phyloP scores from a whole-genome alignment of 768 basidiomycete species.

The Podaxis carcinomalis region DNA sequence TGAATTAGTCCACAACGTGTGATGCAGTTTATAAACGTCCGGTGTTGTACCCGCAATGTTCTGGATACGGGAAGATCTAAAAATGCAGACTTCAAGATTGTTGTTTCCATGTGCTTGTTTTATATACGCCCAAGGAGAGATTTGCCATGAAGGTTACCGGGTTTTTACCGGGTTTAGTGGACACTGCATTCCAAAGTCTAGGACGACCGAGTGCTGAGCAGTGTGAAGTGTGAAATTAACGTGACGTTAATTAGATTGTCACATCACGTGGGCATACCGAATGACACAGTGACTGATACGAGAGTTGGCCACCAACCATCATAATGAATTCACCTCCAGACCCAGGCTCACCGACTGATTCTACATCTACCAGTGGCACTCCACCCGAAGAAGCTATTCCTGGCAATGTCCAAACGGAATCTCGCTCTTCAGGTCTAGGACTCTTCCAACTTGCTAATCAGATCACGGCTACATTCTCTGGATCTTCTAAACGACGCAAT shows the following conservation, averaged over 20 bases:
- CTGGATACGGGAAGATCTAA: no score
- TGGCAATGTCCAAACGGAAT: constrained; percentile 14
- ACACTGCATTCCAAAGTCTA: no score
- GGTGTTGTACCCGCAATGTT: no score
- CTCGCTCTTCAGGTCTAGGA: constrained; percentile 18
- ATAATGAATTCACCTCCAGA: constrained; percentile 40
- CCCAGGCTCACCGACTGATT: constrained; percentile 32
- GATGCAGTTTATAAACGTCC: not conserved
- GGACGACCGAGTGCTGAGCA: no score
- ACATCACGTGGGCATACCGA: not conserved
- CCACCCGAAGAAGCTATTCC: constrained; percentile 35
- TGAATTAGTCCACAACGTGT: not conserved
- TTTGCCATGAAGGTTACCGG: no score
- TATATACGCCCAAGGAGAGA: no score
- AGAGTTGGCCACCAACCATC: not conserved
- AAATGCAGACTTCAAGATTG: no score
- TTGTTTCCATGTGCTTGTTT: no score
- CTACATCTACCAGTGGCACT: constrained; percentile 39
- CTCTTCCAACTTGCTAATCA: constrained; percentile 29
- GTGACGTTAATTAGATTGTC: not conserved
- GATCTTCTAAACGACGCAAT: constrained; percentile 44
- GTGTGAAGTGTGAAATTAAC: no score
- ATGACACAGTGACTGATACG: not conserved
- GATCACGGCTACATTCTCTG: constrained; percentile 27
- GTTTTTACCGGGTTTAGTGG: no score